Evolutionary conservation across 805 yeast species (phyloP).

Genomic region (Starmerella roubikii): DNA sequence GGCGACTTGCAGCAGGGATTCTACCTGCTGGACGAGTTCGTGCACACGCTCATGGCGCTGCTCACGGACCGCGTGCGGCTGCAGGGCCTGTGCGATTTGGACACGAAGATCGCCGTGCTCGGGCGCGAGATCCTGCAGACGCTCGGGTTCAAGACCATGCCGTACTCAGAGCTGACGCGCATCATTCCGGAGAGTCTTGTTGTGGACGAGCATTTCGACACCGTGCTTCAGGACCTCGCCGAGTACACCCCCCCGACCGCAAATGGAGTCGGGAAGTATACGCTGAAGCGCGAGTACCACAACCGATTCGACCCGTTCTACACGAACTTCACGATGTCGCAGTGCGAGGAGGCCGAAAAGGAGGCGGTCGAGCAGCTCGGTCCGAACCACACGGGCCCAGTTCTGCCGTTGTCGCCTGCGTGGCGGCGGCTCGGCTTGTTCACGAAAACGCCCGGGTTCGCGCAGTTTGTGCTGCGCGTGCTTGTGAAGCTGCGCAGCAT

Average conservation of each 20-base stretch:
- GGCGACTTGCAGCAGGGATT: constrained; percentile 32
- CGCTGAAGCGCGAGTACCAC: constrained; percentile 44
- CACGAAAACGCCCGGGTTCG: constrained; percentile 22
- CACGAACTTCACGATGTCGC: constrained; percentile 61
- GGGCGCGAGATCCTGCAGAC: constrained; percentile 66
- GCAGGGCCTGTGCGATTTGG: constrained; percentile 34
- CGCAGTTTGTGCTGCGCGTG: constrained; percentile 15
- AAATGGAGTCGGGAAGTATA: constrained; percentile 49
- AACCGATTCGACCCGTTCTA: constrained; percentile 67
- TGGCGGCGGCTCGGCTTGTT: constrained; percentile 23
- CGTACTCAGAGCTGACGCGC: constrained; percentile 54
- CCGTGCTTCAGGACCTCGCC: constrained; percentile 42
- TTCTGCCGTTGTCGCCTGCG: constrained; percentile 25
- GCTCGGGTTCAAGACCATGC: constrained; percentile 60
- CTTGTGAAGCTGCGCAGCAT: constrained; percentile 7
- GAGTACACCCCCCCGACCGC: constrained; percentile 46
- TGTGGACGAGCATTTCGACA: constrained; percentile 61
- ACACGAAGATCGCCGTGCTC: constrained; percentile 38
- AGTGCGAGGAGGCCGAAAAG: constrained; percentile 70
- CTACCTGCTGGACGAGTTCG: constrained; percentile 66
- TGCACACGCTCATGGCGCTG: constrained; percentile 51
- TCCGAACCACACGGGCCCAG: constrained; percentile 42
- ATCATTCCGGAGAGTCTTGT: constrained; percentile 65
- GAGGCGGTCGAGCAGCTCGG: constrained; percentile 38
- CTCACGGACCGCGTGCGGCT: constrained; percentile 55